Evolutionary conservation across 2,329 filamentous ascomycete species (phyloP), one percentile per base, ranked within the genome.

Genomic region (Neocucurbitaria cava): DNA sequence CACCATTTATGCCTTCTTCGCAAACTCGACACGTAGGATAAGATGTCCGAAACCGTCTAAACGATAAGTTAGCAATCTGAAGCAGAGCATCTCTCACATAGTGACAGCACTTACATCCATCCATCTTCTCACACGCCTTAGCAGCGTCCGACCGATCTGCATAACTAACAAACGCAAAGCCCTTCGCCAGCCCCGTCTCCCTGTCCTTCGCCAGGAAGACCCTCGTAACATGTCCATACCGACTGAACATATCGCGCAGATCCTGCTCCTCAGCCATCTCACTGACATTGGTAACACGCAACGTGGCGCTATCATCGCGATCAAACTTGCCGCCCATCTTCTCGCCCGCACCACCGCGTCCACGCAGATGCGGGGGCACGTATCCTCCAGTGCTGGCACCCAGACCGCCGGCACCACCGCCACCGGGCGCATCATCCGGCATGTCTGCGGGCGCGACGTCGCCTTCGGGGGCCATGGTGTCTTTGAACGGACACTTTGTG

Each of bases 121-220:
- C 95, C 91, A 99, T 94, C 86, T 96, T 97, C 81, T 90, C 89
- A 81, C 91, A 96, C 36, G 95, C 95, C 82, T 90, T 91, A 68
- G 91, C 90, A 66, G 95, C 95, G 78, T 99, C 95, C 66, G 83
- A 79, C 67, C 95, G 85, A 77, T 99, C 95, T 56, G 89, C 91
- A 75, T 95, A 99, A 78, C 91, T 96, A 83, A 99, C 96, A 78
- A 99, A 99, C 23, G 96, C 96, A 77, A 99, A 99, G 60, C 95
- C 95, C 87, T 99, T 99, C 69, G 95, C 95, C 76, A 94, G 83
- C 58, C 92, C 91, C 36, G 95, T 99, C 71, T 99, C 95, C 76
- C 95, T 85, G 82, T 99, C 95, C 85, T 97, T 98, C 71, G 95
- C 95, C 72, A 99, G 80, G 85, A 99, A 99, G 46, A 99, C 95